These are phyloP conservation scores for Neophaeococcomyces mojaviensis DNA, from an alignment of 2,329 filamentous ascomycete genomes.

Conservation along the genomic window DNA sequence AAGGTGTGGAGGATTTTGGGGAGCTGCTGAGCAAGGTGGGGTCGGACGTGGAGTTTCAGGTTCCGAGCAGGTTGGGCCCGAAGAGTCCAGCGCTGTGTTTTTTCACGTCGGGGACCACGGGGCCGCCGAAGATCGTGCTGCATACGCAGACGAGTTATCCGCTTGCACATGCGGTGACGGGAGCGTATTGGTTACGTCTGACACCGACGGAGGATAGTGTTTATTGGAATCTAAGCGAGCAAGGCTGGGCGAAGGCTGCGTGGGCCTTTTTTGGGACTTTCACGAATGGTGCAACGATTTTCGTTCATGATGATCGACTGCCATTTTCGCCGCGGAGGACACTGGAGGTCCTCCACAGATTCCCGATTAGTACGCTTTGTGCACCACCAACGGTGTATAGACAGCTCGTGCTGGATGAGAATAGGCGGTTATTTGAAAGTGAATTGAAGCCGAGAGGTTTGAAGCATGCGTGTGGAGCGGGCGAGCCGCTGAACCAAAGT, in stretches of 20 bases:
- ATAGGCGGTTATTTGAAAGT: slow-evolving; percentile 23
- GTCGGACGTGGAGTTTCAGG: slow-evolving; percentile 14
- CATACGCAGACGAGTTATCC: slow-evolving; percentile 37
- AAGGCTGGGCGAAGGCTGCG: slow-evolving; percentile 38
- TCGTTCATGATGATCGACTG: slow-evolving; percentile 33
- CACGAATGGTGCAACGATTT: slow-evolving; percentile 35
- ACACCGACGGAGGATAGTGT: slow-evolving; percentile 26
- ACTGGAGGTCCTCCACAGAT: slow-evolving; percentile 29
- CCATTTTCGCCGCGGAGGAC: slow-evolving; percentile 28
- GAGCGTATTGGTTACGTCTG: slow-evolving; percentile 32
- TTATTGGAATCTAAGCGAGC: slow-evolving; percentile 35
- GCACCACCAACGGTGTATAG: slow-evolving; percentile 36
- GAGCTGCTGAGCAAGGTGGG: slow-evolving; percentile 24
- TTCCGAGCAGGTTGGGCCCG: slow-evolving; percentile 18
- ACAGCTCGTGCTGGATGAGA: slow-evolving; percentile 32
- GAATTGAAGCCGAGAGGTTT: slow-evolving; percentile 25
- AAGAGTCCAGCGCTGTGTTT: slow-evolving; percentile 31
- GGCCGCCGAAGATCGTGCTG: slow-evolving; percentile 35
- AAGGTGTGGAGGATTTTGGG: slow-evolving; percentile 24
- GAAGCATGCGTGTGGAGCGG: slow-evolving; percentile 32
- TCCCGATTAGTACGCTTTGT: slow-evolving; percentile 36
- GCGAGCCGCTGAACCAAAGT: slow-evolving; percentile 35
- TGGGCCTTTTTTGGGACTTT: slow-evolving; percentile 35
- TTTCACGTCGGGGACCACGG: slow-evolving; percentile 36
- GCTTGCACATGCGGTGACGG: slow-evolving; percentile 33